Percentiles rank a stretch among this genome's conserved stretches.
Evolutionary conservation across 2,329 filamentous ascomycete species (phyloP).

Genomic region (Immersiporthe knoxdaviesiana): DNA sequence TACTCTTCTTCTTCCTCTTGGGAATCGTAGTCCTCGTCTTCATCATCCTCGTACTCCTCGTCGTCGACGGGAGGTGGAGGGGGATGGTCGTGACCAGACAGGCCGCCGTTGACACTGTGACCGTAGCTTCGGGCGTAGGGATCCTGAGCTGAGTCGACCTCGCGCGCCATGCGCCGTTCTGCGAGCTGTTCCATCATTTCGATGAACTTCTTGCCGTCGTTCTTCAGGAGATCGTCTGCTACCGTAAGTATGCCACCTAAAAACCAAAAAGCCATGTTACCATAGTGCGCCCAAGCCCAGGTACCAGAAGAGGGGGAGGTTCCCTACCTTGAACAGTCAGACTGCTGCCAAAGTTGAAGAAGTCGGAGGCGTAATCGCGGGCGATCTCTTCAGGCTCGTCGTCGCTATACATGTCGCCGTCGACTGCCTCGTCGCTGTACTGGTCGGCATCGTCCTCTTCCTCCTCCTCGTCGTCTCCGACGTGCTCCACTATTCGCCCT

Average conservation of each 20-base stretch:
- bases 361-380: constrained; percentile 74
- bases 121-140: constrained; percentile 38
- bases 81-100: constrained; percentile 70
- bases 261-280: constrained; percentile 34
- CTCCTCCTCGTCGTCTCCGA: constrained; percentile 59
- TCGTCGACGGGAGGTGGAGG: constrained; percentile 73
- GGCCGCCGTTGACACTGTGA: constrained; percentile 59
- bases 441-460: constrained; percentile 57
- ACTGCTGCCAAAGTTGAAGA: constrained; percentile 97
- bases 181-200: constrained; percentile 99
- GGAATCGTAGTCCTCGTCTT: constrained; percentile 64
- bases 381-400: constrained; percentile 58
- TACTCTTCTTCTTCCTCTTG: constrained; percentile 66
- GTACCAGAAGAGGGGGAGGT: constrained; percentile 7
- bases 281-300: constrained; percentile 36
- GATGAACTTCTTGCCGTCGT: constrained; percentile 99
- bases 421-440: constrained; percentile 68
- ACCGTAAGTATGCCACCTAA: constrained; percentile 97
- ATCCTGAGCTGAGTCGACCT: constrained; percentile 77
- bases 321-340: constrained; percentile 84
- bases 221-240: constrained; percentile 96
- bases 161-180: constrained; percentile 94
- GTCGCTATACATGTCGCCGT: constrained; percentile 68
- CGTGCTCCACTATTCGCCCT: constrained; percentile 72
- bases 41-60: constrained; percentile 50